Conservation (phyloP, 1,284 basidiomycete species). For the Polyporus tsugae region DNA sequence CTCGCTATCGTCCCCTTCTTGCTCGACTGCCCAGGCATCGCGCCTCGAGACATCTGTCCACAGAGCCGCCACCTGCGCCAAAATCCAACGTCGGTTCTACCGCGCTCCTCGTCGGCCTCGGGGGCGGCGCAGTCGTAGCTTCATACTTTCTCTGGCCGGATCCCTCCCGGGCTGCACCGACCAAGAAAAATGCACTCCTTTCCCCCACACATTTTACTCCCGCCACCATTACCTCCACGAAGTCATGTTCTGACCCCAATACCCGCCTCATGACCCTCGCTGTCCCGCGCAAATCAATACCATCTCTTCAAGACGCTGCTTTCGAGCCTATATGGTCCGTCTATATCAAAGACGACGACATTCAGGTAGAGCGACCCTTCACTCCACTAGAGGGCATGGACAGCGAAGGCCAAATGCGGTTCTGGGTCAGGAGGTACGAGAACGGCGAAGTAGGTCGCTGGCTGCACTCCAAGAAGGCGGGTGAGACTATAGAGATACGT, state of each 20-base stretch:
- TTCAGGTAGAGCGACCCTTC: conserved; percentile 89
- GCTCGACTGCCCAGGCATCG: neutral
- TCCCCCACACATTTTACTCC: conserved; percentile 71
- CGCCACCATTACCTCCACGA: conserved; percentile 62
- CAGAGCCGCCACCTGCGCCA: neutral
- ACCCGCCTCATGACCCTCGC: conserved; percentile 62
- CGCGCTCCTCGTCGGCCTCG: conserved; percentile 40
- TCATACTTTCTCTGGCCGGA: conserved; percentile 61
- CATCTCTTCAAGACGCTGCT: conserved; percentile 34
- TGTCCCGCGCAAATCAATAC: conserved; percentile 56
- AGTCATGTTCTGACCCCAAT: conserved; percentile 51
- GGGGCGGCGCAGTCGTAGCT: conserved; percentile 45
- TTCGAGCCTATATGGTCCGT: conserved; percentile 73
- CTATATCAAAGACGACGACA: conserved; percentile 86
- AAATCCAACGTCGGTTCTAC: conserved; percentile 11
- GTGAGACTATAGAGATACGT: conserved; percentile 78
- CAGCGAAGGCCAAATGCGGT: conserved; percentile 63
- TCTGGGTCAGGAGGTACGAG: conserved; percentile 84
- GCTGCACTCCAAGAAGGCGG: conserved; percentile 74
- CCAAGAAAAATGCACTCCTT: conserved; percentile 47
- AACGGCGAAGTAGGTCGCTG: conserved; percentile 85
- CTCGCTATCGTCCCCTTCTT: conserved; percentile 5
- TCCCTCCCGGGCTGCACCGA: conserved; percentile 49
- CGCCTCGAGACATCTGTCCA: neutral
- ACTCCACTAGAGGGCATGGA: conserved; percentile 81